Evolutionary conservation across 2,329 filamentous ascomycete genomes (phyloP).

Genomic region (Fusarium phyllophilum): DNA sequence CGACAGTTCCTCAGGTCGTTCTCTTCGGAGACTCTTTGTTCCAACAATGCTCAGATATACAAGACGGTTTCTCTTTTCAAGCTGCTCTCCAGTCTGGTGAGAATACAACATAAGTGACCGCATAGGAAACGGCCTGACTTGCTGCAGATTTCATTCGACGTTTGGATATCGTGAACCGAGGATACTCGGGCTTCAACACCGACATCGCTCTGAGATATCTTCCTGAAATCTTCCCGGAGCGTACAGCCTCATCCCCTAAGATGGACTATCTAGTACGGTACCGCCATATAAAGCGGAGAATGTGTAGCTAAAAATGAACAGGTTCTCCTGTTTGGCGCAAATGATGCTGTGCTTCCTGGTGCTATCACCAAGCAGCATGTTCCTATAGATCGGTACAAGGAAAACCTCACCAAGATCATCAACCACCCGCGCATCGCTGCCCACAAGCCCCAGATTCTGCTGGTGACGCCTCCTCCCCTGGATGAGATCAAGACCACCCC

Average conservation of each 20-base stretch:
- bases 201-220: constrained; percentile 76
- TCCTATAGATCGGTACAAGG: constrained; percentile 77
- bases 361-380: constrained; percentile 77
- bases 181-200: constrained; percentile 88
- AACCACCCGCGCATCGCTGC: constrained; percentile 74
- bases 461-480: constrained; percentile 85
- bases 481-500: constrained; percentile 75
- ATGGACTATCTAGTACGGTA: constrained; percentile 73
- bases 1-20: constrained; percentile 76
- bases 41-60: constrained; percentile 70
- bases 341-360: constrained; percentile 80
- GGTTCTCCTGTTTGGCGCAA: constrained; percentile 87
- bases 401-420: constrained; percentile 77
- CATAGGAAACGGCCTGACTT: constrained; percentile 2
- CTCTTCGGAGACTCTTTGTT: constrained; percentile 93
- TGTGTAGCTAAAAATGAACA: constrained; percentile 50
- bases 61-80: constrained; percentile 78
- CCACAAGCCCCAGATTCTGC: constrained; percentile 77
- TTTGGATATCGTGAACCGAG: constrained; percentile 88
- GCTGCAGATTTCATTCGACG: constrained; percentile 75
- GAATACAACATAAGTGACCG: constrained; percentile 40
- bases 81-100: constrained; percentile 75
- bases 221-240: constrained; percentile 75
- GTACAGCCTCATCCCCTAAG: constrained; percentile 61
- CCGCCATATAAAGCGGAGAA: background rate